Percentiles rank a stretch among this genome's conserved stretches.
Evolutionary conservation across 2,329 filamentous ascomycete genomes (phyloP).

Genomic region (Corynespora cassiicola): DNA sequence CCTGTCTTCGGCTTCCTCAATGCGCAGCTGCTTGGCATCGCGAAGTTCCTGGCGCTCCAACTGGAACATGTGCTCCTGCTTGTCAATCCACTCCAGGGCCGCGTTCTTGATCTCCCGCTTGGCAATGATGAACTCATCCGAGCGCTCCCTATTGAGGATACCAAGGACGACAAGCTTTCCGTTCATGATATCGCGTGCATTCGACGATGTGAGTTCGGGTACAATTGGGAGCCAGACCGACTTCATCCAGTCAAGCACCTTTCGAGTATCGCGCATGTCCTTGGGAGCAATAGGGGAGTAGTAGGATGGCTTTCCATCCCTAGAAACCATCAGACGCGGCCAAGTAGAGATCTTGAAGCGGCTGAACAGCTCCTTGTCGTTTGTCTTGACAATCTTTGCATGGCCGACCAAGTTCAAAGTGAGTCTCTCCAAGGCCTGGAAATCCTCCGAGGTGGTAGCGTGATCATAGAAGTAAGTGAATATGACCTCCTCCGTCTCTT

Average conservation of each 20-base stretch:
- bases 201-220: conserved; percentile 88
- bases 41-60: conserved; percentile 91
- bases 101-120: conserved; percentile 94
- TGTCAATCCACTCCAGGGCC: conserved; percentile 97
- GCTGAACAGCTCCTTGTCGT: conserved; percentile 75
- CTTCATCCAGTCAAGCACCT: conserved; percentile 90
- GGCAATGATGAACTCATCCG: conserved; percentile 78
- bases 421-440: conserved; percentile 83
- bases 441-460: conserved; percentile 91
- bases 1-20: conserved; percentile 94
- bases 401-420: conserved; percentile 89
- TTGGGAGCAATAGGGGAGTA: conserved; percentile 86
- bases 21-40: conserved; percentile 91
- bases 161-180: conserved; percentile 94
- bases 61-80: conserved; percentile 89
- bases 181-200: conserved; percentile 94
- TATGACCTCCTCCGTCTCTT: conserved; percentile 92
- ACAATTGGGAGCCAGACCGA: conserved; percentile 96
- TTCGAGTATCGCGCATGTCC: conserved; percentile 87
- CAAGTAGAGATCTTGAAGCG: conserved; percentile 96
- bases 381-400: conserved; percentile 90
- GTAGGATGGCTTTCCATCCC: conserved; percentile 88
- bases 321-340: conserved; percentile 88
- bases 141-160: conserved; percentile 79
- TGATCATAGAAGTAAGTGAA: conserved; percentile 98